These are phyloP conservation scores for Rhazya stricta DNA, from an alignment of 257 asterid genomes.

Conservation along the genomic window DNA sequence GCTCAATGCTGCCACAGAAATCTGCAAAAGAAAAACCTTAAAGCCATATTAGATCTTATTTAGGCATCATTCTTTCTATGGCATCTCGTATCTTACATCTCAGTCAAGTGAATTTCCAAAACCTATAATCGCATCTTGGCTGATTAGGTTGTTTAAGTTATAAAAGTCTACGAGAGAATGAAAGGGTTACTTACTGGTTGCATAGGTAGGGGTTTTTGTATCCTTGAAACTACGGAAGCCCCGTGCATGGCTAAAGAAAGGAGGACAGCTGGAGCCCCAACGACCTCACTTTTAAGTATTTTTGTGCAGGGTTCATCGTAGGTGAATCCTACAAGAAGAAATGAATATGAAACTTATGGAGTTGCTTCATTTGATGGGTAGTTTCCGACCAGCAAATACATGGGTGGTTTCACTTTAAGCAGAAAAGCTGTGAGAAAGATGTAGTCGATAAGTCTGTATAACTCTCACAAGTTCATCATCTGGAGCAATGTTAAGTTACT, in stretches of 20 bases:
- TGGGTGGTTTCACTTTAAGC: not conserved
- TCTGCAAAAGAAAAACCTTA: conserved; percentile 16
- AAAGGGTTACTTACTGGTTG: conserved; percentile 32
- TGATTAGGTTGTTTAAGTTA: not conserved
- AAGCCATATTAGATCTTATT: too few species aligned
- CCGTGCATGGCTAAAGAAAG: conserved; percentile 59
- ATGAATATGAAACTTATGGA: not conserved
- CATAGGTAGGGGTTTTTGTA: conserved; percentile 47
- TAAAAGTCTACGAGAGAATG: not conserved
- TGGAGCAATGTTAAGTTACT: not conserved
- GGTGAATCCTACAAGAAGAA: conserved; percentile 38
- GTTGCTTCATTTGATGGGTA: not conserved
- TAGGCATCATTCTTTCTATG: too few species aligned
- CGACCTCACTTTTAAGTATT: conserved; percentile 43
- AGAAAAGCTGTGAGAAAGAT: not conserved
- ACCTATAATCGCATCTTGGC: too few species aligned
- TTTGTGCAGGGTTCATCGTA: conserved; percentile 40
- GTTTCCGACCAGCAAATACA: not conserved
- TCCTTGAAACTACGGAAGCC: conserved; percentile 48
- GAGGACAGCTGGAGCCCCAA: conserved; percentile 58
- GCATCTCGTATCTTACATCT: too few species aligned
- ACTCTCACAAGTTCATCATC: not conserved
- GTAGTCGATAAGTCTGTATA: not conserved
- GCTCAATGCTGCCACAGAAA: conserved; percentile 27
- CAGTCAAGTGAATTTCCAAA: too few species aligned